phyloP scores from a whole-genome alignment of 1,139 yeast species.

The Blastobotrys petasosporus region DNA sequence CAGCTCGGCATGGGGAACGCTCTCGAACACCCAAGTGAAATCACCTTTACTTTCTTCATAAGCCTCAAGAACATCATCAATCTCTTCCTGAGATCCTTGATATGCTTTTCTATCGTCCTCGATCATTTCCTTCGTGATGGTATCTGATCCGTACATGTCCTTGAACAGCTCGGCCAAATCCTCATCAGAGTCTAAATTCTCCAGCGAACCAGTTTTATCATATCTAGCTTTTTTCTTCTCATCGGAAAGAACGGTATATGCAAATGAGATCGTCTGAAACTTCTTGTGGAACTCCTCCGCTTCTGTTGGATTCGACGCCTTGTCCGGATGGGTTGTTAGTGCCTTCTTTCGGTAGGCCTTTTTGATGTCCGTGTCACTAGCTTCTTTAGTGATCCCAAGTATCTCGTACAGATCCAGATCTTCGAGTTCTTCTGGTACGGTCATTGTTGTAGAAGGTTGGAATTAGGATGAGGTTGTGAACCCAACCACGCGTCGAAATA shows the following conservation, averaged over 20 bases:
- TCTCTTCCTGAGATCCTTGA: conserved; percentile 61
- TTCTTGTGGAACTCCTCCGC: conserved; percentile 37
- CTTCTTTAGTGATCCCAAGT: conserved; percentile 38
- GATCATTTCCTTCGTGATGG: conserved; percentile 67
- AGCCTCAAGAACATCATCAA: conserved; percentile 53
- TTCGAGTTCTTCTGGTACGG: conserved; percentile 8
- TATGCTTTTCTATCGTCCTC: conserved; percentile 62
- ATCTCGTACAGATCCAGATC: conserved; percentile 58
- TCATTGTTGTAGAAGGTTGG: not conserved
- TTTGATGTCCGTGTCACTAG: conserved; percentile 52
- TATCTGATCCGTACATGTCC: conserved; percentile 41
- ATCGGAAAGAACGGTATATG: conserved; percentile 66
- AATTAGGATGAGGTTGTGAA: not conserved
- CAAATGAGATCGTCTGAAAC: conserved; percentile 70
- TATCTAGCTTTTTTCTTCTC: conserved; percentile 49
- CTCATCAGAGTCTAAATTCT: conserved; percentile 44
- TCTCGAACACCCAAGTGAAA: conserved; percentile 61
- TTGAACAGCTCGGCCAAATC: conserved; percentile 64
- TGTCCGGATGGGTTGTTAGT: conserved; percentile 74
- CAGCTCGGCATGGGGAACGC: conserved; percentile 69
- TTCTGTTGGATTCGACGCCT: conserved; percentile 40
- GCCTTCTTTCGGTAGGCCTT: conserved; percentile 68
- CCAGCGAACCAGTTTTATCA: conserved; percentile 63
- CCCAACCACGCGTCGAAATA: not conserved
- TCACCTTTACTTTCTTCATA: conserved; percentile 64